Base-by-base conservation (phyloP, 2,329 filamentous ascomycete genomes). In the Plenodomus tracheiphilus region DNA sequence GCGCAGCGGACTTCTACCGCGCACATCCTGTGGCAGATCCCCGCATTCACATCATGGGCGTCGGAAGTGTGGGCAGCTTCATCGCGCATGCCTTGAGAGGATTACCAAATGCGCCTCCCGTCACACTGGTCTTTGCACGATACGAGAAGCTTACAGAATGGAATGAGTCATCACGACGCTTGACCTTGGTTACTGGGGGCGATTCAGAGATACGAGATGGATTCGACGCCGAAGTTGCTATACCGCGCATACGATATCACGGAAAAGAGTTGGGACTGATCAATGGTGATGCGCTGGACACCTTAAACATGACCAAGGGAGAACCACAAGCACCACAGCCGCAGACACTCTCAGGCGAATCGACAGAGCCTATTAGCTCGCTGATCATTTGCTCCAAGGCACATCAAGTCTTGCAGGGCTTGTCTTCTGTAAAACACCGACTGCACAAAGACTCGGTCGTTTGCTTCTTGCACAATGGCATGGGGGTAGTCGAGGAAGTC, bases 361-460 rank as follows among this genome's bases (percentile, higher is more conserved):
- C 68, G 7, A 54, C 56, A 16, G 77, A 78, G 18, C 79, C 77
- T 17, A 88, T 97, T 35, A 75, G 81, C 54, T 89, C 90, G 64
- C 80, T 97, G 36, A 84, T 97, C 54, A 75, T 97, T 19, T 81
- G 88, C 2, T 89, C 87, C 22, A 97, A 96, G 72, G 83, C 91
- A 0, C 75, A 82, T 2, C 75, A 82, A 32, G 88, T 89, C 0
- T 70, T 89, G n/a, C 74, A 80, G 1, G 86, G 88, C 35, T 72
- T 96, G 13, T 76, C 81, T 6, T 73, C 81, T 1, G 82, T 96
- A 43, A 79, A 85, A 2, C 80, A 84, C 54, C 82, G 89, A 9
- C 74, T 95, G n/a, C 79, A 82, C 37, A 76, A 81, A 2, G 75
- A 84, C 21, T 90, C 87, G 1, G 88, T 89, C 0, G 81, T 96